These are phyloP conservation scores for Penicillium soppii DNA, from an alignment of 495 filamentous ascomycete genomes.

Conservation along the genomic window DNA sequence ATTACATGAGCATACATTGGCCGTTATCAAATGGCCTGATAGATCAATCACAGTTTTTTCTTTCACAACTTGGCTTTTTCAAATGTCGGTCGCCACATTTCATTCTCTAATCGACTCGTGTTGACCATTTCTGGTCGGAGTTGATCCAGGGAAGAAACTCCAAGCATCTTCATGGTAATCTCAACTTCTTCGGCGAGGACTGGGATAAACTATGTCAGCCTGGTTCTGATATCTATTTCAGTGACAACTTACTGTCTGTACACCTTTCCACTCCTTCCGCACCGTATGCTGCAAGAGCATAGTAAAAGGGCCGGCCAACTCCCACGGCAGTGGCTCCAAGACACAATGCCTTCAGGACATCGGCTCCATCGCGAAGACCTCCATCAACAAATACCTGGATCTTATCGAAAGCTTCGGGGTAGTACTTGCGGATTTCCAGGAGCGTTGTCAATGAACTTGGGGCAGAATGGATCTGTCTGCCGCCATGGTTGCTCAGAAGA, in stretches of 20 bases:
- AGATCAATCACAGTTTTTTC: not conserved
- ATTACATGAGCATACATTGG: not conserved
- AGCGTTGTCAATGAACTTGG: slow-evolving; percentile 13
- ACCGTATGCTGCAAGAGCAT: slow-evolving; percentile 17
- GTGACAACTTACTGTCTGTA: slow-evolving; percentile 13
- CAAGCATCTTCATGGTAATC: slow-evolving; percentile 23
- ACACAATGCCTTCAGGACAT: slow-evolving; percentile 17
- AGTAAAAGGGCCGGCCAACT: slow-evolving; percentile 18
- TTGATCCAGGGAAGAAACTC: slow-evolving; percentile 17
- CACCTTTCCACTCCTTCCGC: slow-evolving; percentile 17
- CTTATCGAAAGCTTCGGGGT: slow-evolving; percentile 14
- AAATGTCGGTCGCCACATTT: slow-evolving; percentile 23
- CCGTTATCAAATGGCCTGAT: not conserved
- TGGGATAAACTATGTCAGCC: slow-evolving; percentile 2
- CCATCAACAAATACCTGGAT: slow-evolving; percentile 14
- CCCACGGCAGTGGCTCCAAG: slow-evolving; percentile 15
- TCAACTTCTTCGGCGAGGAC: slow-evolving; percentile 22
- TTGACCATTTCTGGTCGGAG: slow-evolving; percentile 22
- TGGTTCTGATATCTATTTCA: not conserved
- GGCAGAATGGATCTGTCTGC: slow-evolving; percentile 16
- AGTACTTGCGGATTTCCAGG: slow-evolving; percentile 13
- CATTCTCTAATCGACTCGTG: slow-evolving; percentile 17
- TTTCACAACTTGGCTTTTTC: slow-evolving; percentile 8
- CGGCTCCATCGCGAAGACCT: slow-evolving; percentile 15
- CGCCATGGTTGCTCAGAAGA: slow-evolving; percentile 17